Percentiles rank a stretch among this genome's conserved stretches.
Conservation (phyloP, 345 rosid species). For the Gossypium herbaceum region DNA sequence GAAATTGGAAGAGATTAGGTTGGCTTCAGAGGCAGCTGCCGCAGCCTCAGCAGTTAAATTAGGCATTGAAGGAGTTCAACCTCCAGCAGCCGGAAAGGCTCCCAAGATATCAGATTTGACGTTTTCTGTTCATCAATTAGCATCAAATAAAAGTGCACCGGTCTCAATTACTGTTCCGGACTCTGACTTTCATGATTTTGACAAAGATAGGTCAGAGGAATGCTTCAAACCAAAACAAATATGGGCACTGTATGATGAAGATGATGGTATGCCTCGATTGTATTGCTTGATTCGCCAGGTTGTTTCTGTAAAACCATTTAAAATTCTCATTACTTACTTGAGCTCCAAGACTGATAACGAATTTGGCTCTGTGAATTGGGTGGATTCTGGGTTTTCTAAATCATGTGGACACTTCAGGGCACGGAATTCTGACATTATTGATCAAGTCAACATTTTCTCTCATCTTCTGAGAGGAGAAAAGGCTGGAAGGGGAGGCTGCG, state of each 20-base stretch:
- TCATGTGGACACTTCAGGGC: constrained; percentile 99
- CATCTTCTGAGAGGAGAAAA: constrained; percentile 81
- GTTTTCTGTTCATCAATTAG: constrained; percentile 29
- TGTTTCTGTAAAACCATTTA: constrained; percentile 75
- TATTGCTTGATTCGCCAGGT: constrained; percentile 83
- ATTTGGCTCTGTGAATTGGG: constrained; percentile 85
- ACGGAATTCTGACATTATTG: constrained; percentile 63
- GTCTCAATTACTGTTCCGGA: constrained; percentile 77
- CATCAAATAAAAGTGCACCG: constrained; percentile 40
- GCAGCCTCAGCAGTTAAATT: constrained; percentile 27
- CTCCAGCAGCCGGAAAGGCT: constrained; percentile 30
- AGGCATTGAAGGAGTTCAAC: constrained; percentile 20
- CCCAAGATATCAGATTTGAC: constrained; percentile 16
- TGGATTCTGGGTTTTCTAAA: constrained; percentile 73
- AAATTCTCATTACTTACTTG: constrained; percentile 79
- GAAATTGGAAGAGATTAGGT: constrained; percentile 56
- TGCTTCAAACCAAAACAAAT: constrained; percentile 88
- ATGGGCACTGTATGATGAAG: constrained; percentile 98
- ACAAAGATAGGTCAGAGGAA: constrained; percentile 85
- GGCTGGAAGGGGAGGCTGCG: constrained; percentile 97
- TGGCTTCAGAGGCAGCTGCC: constrained; percentile 43
- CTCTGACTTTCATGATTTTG: constrained; percentile 95
- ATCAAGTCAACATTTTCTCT: constrained; percentile 91
- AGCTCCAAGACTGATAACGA: constrained; percentile 85
- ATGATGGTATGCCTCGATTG: constrained; percentile 97